Evolutionary conservation across 495 filamentous ascomycete genomes (phyloP), one percentile per base, ranked within the genome.

Genomic region (Xylaria curta): DNA sequence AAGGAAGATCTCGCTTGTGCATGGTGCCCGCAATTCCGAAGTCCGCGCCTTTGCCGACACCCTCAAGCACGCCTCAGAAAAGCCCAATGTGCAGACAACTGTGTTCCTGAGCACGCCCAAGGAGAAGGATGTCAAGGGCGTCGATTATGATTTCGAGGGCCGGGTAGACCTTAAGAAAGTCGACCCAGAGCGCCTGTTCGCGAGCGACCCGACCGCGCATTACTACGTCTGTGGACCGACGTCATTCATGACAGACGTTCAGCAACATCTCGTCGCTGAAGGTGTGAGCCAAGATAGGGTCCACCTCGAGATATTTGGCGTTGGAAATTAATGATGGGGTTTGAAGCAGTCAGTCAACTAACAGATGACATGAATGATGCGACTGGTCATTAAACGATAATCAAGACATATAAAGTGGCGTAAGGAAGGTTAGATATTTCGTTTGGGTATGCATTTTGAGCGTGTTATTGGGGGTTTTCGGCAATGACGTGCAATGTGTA

Each of bases 141-240:
- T 81, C 24, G 84, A 90, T 70, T 91, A 90, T 78, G 76, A 90
- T 68, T 79, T 86, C 72, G 78, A 75, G 8, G 88, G 88, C 7
- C 84, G 89, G 15, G 80, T 91, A 56, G 84, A 90, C 70, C 77
- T 93, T 44, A 72, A 78, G 67, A 83, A 85, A 76, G 70, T 93
- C 42, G 82, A 86, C 66, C 67, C 74, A 0, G 78, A 85, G 17
- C 78, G 84, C 31, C 78, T 93, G 42, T 89, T 86, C 76, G 75
- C 90, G 10, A 80, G 83, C 58, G 82, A 91, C 73, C 33, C 80
- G 7, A 78, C 75, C 40, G 85, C 92, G 0, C 80, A 89, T 73
- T 94, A 93, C 78, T 93, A 87, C 77, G 80, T 92, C 71, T 94
- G 92, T 68, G 92, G 91, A 1, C 91, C 91, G 0, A 84, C 83